Percentiles rank a stretch among this genome's conserved stretches.
Conservation (phyloP, 73 alveolate species). For the Tetrahymena borealis region DNA sequence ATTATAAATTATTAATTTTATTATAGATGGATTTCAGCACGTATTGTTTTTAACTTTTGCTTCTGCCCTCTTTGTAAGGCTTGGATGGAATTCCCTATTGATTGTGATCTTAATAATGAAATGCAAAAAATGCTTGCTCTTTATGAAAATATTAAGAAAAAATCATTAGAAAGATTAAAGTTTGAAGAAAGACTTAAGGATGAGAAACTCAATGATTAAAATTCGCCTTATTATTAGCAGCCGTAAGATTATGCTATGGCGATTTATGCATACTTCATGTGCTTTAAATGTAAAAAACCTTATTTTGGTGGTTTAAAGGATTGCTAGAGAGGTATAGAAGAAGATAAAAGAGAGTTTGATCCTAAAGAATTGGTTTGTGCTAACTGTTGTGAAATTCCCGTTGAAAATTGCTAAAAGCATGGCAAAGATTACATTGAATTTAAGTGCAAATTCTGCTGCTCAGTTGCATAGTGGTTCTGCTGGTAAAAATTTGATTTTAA, state of each 20-base stretch:
- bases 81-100: slow-evolving; percentile 41
- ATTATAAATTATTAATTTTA: too few relatives aligned
- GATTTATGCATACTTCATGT: slow-evolving; percentile 68
- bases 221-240: slow-evolving; percentile 39
- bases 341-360: slow-evolving; percentile 40
- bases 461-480: slow-evolving; percentile 80
- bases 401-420: slow-evolving; percentile 63
- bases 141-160: slow-evolving; percentile 49
- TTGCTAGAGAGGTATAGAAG: slow-evolving; percentile 68
- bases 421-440: slow-evolving; percentile 82
- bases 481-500: slow-evolving; percentile 28
- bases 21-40: slow-evolving; percentile 53
- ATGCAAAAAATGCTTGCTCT: slow-evolving; percentile 33
- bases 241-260: slow-evolving; percentile 69
- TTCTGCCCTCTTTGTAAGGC: slow-evolving; percentile 48
- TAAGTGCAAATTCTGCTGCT: slow-evolving; percentile 88
- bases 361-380: slow-evolving; percentile 70
- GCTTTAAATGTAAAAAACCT: slow-evolving; percentile 73
- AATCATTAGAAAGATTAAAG: slow-evolving; percentile 59
- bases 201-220: slow-evolving; percentile 46
- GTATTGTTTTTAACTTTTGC: slow-evolving; percentile 57
- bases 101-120: not conserved
- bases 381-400: slow-evolving; percentile 61
- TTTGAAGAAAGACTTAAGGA: slow-evolving; percentile 68
- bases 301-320: slow-evolving; percentile 86